These are phyloP conservation scores for Polyporus tsugae DNA, from an alignment of 1,284 basidiomycete genomes.

Conservation along the genomic window DNA sequence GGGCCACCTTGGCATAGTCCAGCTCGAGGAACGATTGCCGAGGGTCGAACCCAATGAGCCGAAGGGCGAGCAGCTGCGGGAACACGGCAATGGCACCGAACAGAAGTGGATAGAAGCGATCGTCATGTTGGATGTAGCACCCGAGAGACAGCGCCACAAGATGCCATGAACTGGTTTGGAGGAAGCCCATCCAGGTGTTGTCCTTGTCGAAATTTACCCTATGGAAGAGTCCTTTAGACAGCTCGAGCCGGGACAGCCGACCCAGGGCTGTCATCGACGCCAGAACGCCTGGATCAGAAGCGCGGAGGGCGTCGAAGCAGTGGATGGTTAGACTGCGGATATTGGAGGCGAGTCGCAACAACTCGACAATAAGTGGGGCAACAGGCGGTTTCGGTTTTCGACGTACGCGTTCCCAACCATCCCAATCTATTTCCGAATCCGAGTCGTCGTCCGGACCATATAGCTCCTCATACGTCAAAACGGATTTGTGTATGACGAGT, in stretches of 20 bases:
- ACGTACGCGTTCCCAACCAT: no score
- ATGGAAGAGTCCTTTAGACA: no score
- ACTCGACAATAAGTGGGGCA: background rate
- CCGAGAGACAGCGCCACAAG: background rate
- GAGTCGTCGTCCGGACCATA: background rate
- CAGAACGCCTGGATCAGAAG: background rate
- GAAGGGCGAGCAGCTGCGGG: background rate
- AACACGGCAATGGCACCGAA: background rate
- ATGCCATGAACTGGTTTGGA: background rate
- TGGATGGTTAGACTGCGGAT: conserved; percentile 5
- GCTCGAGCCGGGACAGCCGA: background rate
- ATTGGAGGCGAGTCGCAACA: background rate
- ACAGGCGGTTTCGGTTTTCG: background rate
- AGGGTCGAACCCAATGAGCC: background rate
- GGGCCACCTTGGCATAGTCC: background rate
- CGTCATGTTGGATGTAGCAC: background rate
- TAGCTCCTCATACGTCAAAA: no score
- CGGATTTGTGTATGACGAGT: background rate
- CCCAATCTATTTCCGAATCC: background rate
- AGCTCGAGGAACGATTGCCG: background rate
- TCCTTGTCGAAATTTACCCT: no score
- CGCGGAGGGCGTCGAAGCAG: background rate
- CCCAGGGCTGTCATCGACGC: background rate
- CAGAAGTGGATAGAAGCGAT: background rate
- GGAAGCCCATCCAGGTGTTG: background rate